Percentiles rank a stretch among this genome's conserved stretches.
These are phyloP conservation scores for Penicillium sp. DNA, from an alignment of 2,329 filamentous ascomycete genomes.

Conservation along the genomic window DNA sequence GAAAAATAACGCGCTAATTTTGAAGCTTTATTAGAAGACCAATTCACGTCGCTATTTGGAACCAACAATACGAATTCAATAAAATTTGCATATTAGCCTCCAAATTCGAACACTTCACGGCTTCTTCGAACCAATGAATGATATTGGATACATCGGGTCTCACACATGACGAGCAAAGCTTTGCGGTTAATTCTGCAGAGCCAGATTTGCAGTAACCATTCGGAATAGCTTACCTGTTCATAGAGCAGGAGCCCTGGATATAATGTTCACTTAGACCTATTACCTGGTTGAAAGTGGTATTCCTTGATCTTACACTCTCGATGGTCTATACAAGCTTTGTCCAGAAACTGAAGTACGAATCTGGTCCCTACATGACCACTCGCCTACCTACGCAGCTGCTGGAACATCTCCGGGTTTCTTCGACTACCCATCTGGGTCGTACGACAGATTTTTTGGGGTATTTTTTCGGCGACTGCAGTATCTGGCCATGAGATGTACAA, in stretches of 20 bases:
- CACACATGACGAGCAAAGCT: neutral
- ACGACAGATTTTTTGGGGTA: neutral
- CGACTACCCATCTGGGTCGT: too few relatives aligned
- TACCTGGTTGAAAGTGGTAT: too few relatives aligned
- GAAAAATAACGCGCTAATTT: neutral
- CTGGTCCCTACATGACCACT: too few relatives aligned
- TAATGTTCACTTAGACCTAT: neutral
- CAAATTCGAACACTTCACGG: too few relatives aligned
- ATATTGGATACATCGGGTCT: neutral
- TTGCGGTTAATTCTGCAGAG: neutral
- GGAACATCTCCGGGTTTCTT: too few relatives aligned
- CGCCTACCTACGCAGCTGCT: too few relatives aligned
- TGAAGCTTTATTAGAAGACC: neutral
- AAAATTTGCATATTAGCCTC: neutral
- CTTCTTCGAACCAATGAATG: too few relatives aligned
- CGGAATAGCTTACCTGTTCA: neutral
- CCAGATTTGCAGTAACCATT: neutral
- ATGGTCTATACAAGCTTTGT: too few relatives aligned
- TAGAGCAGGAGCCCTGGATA: neutral
- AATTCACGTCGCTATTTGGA: neutral
- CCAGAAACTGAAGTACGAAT: too few relatives aligned
- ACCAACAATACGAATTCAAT: neutral
- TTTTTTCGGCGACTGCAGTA: too few relatives aligned
- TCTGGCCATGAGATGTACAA: neutral
- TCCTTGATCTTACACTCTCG: too few relatives aligned